phyloP scores from a whole-genome alignment of 108 stramenopile genomes.

The Schizochytrium sp. region DNA sequence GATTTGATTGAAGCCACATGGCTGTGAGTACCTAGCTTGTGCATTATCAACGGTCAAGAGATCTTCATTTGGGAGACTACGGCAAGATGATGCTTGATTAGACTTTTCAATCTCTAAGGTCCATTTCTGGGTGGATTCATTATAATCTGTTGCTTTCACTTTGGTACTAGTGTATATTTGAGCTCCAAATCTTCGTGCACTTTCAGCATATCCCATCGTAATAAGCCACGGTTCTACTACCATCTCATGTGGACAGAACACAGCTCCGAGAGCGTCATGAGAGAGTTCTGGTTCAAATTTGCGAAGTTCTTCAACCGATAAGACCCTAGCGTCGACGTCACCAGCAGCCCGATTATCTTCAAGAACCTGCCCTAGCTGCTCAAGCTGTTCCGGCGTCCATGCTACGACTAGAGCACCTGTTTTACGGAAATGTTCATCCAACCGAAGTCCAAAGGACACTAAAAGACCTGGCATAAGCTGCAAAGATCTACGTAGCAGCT shows the following conservation, averaged over 20 bases:
- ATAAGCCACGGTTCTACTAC: slow-evolving; percentile 87
- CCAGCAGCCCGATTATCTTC: slow-evolving; percentile 81
- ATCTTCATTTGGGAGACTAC: background rate
- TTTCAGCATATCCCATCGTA: slow-evolving; percentile 79
- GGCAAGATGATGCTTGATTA: background rate
- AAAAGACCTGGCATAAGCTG: slow-evolving; percentile 79
- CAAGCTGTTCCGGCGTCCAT: slow-evolving; percentile 49
- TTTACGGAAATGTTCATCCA: slow-evolving; percentile 69
- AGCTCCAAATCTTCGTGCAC: slow-evolving; percentile 81
- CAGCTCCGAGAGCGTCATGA: slow-evolving; percentile 73
- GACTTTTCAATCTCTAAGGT: slow-evolving; percentile 62
- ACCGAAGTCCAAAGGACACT: slow-evolving; percentile 80
- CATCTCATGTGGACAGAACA: slow-evolving; percentile 84
- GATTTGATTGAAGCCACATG: too few relatives aligned
- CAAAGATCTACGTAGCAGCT: slow-evolving; percentile 77
- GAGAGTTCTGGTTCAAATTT: slow-evolving; percentile 77
- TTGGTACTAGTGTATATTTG: slow-evolving; percentile 67
- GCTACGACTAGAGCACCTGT: background rate
- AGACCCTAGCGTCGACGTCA: slow-evolving; percentile 78
- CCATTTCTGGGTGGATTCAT: slow-evolving; percentile 64
- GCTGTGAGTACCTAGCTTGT: background rate
- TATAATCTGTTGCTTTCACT: background rate
- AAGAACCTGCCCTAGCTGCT: slow-evolving; percentile 68
- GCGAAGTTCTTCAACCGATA: slow-evolving; percentile 68
- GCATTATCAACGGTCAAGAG: background rate